A percentile compares a stretch with the other conserved stretches of the same genome.
Evolutionary conservation across 1,284 basidiomycete species (phyloP).

Genomic region (Athelia sp.): DNA sequence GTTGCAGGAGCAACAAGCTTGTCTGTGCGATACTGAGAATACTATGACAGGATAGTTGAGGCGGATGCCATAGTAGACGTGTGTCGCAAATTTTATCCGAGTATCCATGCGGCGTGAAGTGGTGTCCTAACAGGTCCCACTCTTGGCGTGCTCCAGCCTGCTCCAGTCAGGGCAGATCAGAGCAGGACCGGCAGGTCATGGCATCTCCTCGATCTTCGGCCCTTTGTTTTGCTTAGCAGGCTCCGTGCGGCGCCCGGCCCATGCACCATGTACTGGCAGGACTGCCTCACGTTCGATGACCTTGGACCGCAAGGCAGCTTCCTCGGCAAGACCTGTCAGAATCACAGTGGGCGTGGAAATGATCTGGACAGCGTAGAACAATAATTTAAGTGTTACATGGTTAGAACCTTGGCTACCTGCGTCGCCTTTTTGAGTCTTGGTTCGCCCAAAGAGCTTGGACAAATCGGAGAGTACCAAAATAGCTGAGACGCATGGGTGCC

Average conservation of each 20-base stretch:
- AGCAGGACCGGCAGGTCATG: too few species aligned
- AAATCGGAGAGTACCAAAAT: conserved; percentile 53
- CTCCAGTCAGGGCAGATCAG: too few species aligned
- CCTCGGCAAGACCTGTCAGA: conserved; percentile 37
- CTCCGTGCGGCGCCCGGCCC: neutral
- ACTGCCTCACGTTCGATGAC: conserved; percentile 7
- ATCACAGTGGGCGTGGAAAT: conserved; percentile 35
- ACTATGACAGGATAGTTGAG: too few species aligned
- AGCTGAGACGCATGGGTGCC: conserved; percentile 33
- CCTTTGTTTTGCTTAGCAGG: neutral
- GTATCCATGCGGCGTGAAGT: too few species aligned
- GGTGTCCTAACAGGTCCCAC: too few species aligned
- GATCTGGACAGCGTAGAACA: conserved; percentile 54
- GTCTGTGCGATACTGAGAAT: too few species aligned
- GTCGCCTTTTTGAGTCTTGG: neutral
- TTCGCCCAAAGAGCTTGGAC: conserved; percentile 28
- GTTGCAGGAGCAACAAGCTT: too few species aligned
- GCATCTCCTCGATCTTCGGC: conserved; percentile 1
- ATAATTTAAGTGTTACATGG: conserved; percentile 46
- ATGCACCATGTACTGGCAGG: neutral
- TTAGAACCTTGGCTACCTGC: conserved; percentile 9
- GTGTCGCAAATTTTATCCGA: too few species aligned
- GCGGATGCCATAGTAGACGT: too few species aligned
- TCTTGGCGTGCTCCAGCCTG: too few species aligned
- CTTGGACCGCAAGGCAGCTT: conserved; percentile 26